Base-by-base conservation (phyloP, 23 red algal genomes). In the Pyropia haitanensis region DNA sequence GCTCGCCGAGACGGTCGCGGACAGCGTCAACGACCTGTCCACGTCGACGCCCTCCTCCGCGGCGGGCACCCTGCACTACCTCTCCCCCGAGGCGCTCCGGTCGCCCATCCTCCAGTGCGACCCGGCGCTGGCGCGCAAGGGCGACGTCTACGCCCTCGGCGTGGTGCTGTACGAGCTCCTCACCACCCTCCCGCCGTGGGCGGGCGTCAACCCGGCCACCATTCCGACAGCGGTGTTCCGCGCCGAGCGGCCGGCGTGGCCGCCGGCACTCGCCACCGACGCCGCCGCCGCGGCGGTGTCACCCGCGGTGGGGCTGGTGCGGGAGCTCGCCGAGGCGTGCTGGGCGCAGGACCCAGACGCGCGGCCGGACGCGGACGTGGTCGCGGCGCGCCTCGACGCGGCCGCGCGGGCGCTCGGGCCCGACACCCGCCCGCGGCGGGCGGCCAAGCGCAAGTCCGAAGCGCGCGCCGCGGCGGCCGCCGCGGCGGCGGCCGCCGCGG, bases 141-240 rank as follows among this genome's bases (percentile, higher is more conserved):
- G 67, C 8, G 81, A 86, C 60, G 71, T 86, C 23, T 86, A 60
- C 63, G 69, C 81, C 33, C 53, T 86, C 55, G 81, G 16, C 18
- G 60, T 86, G 61, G 19, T 86, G 49, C 60, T 86, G 46, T 68
- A 76, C 34, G 69, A 86, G 54, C 71, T 86, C 26, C 67, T 59
- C 31, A 34, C 56, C 50, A 72, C 63, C 20, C 64, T 61, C 20
- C 62, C 72, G 58, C 83, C 83, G 6, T 88, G 74, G 81, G 48
- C 61, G 31, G 81, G 81, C 21, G 70, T 76, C 14, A 39, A 49
- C 56, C 26, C 60, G 57, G 70, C 53, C 56, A 70, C 70, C 62
- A 56, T 87, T 8, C 81, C 81, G 10, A 64, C 75, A 22, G 81
- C 76, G 9, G 75, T 76, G 28, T 70, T 88, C 27, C 83, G 83